Conservation (phyloP, 495 filamentous ascomycete genomes). For the Xylaria venustula region DNA sequence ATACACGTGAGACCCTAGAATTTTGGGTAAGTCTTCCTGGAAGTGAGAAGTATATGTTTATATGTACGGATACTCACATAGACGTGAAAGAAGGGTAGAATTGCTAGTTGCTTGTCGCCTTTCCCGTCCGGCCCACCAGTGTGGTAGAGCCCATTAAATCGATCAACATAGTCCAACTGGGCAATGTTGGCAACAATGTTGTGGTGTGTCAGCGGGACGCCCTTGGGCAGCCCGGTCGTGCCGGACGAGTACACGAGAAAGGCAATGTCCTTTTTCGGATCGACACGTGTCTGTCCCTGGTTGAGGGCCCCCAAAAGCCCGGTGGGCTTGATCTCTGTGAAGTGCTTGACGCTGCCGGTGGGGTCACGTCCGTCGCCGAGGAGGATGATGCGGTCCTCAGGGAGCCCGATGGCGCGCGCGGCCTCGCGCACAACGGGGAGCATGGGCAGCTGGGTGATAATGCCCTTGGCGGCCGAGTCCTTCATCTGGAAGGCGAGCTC, state of each 20-base stretch:
- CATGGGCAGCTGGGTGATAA: conserved; percentile 66
- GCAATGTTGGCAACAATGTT: conserved; percentile 75
- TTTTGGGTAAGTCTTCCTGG: conserved; percentile 1
- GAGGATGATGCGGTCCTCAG: conserved; percentile 66
- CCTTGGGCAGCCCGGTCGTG: conserved; percentile 91
- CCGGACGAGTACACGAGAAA: conserved; percentile 82
- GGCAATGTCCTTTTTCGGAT: conserved; percentile 58
- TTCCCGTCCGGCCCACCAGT: conserved; percentile 59
- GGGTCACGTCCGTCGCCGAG: conserved; percentile 72
- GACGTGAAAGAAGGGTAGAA: conserved; percentile 92
- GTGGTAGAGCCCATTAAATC: conserved; percentile 47
- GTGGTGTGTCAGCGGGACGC: conserved; percentile 81
- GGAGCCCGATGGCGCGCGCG: conserved; percentile 64
- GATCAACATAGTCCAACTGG: conserved; percentile 55
- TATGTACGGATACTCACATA: conserved; percentile 56
- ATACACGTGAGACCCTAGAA: conserved; percentile 35
- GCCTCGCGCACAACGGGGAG: conserved; percentile 64
- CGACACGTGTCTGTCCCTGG: conserved; percentile 37
- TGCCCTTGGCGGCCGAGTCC: conserved; percentile 71
- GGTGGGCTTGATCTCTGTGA: conserved; percentile 65
- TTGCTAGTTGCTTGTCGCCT: conserved; percentile 71
- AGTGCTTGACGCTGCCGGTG: conserved; percentile 65
- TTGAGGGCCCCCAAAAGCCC: conserved; percentile 37
- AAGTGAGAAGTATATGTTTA: background rate
- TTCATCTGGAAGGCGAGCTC: conserved; percentile 88